phyloP scores from a whole-genome alignment of 495 filamentous ascomycete species.

The Aspergillus steynii region DNA sequence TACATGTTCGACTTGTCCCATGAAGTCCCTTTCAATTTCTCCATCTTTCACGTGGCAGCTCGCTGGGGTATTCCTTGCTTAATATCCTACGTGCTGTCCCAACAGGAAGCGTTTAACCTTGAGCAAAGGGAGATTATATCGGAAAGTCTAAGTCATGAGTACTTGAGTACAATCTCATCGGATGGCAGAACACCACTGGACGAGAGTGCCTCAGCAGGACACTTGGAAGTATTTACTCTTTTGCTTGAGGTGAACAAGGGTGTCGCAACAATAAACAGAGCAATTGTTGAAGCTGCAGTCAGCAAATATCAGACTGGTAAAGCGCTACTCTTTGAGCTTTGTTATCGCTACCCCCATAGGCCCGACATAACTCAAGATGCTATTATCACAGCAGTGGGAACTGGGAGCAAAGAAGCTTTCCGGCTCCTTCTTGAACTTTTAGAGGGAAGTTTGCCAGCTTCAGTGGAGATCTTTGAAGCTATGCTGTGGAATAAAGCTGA shows the following conservation, averaged over 20 bases:
- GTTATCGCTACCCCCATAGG: background rate
- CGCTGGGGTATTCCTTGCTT: slow-evolving; percentile 11
- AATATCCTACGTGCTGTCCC: background rate
- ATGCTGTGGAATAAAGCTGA: background rate
- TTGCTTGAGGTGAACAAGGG: background rate
- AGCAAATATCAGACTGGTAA: background rate
- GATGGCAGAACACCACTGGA: background rate
- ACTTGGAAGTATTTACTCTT: background rate
- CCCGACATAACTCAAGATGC: background rate
- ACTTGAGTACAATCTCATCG: background rate
- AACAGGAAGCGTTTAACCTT: background rate
- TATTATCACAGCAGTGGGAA: background rate
- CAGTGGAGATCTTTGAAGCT: background rate
- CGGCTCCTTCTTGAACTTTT: background rate
- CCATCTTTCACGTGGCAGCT: slow-evolving; percentile 16
- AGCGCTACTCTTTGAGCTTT: background rate
- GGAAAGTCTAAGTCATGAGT: background rate
- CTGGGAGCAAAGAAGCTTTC: background rate
- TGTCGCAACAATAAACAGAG: background rate
- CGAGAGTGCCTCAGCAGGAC: background rate
- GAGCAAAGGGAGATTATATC: background rate
- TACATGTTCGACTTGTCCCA: background rate
- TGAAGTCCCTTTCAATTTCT: background rate
- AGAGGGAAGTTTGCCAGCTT: background rate
- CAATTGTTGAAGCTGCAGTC: background rate